Percentiles rank a stretch among this genome's conserved stretches.
Evolutionary conservation across 805 yeast species (phyloP).

Genomic region (Tanozyma kutaoensis): DNA sequence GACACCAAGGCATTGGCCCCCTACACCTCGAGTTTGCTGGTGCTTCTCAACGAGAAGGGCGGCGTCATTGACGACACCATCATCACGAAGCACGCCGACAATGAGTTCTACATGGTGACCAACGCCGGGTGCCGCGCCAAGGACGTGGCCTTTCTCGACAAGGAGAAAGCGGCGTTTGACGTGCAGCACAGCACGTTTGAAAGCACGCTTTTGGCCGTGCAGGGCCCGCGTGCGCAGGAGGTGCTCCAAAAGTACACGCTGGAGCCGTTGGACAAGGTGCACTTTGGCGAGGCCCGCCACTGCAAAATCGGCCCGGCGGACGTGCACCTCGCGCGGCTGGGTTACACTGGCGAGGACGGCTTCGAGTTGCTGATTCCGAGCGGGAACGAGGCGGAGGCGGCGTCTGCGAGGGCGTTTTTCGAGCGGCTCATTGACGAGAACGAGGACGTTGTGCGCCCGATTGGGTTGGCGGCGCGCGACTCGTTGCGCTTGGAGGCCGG

Average conservation of each 20-base stretch:
- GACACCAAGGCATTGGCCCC: constrained; percentile 49
- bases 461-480: constrained; percentile 97
- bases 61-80: constrained; percentile 94
- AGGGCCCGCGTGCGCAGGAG: constrained; percentile 78
- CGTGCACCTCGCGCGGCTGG: constrained; percentile 81
- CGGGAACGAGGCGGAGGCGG: constrained; percentile 20
- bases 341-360: constrained; percentile 98
- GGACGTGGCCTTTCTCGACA: constrained; percentile 50
- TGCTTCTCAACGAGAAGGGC: constrained; percentile 51
- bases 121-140: constrained; percentile 91
- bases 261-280: constrained; percentile 43
- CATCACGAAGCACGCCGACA: constrained; percentile 72
- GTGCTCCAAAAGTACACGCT: constrained; percentile 52
- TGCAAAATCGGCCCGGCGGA: constrained; percentile 28
- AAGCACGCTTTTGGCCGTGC: constrained; percentile 76
- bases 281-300: constrained; percentile 60
- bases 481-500: constrained; percentile 94
- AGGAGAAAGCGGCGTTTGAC: constrained; percentile 27
- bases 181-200: constrained; percentile 36
- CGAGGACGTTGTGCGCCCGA: constrained; percentile 56
- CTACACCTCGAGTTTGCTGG: constrained; percentile 62
- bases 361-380: constrained; percentile 78
- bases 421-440: constrained; percentile 37
- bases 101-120: constrained; percentile 75
- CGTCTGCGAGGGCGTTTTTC: constrained; percentile 45